Evolutionary conservation across 768 basidiomycete species (phyloP), one percentile per base, ranked within the genome.

Genomic region (Naganishia friedmannii): DNA sequence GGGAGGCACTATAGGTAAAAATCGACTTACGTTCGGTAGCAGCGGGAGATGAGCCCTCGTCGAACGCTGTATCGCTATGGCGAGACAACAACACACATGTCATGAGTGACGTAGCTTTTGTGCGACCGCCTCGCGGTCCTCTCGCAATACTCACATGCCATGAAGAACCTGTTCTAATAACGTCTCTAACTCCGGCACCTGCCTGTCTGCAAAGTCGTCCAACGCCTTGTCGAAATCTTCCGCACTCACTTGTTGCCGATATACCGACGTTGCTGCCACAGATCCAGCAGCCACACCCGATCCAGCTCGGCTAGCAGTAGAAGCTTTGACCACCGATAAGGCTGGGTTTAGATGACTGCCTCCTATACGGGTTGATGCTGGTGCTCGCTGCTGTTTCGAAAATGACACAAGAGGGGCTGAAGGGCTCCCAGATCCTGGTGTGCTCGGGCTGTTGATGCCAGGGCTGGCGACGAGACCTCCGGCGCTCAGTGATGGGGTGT

Each of bases 221-320:
- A 66, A 31, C 19, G 65, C 53, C 48, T 66, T 51, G 32, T 66
- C 65, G 42, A 66, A 51, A n/a, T 66, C 65, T 17, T 51, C 65
- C 17, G 48, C 46, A 21, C 19, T 66, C 65, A 42, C 39, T 45
- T 63, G 60, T 6, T 31, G 37, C n/a, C 8, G 21, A 45, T 42
- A 42, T 15, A 63, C 60, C 37, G 60, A 63, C 1, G 60, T 63
- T 7, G 60, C 42, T 23, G 60, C 60, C 2, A 63, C 26, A n/a
- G 60, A 63, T 63, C 60, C 60, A 7, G 60, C 39, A 29, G 8
- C 39, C 4, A n/a, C 23, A 1, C 39, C 60, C 8, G 60, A 63
- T 42, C 60, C 60, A 10, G 60, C 60, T 58, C 57, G 57, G 46
- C 60, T 42, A 42, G 60, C 42, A 39, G 60, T 26, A 26, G 42